phyloP scores from a whole-genome alignment of 2,329 filamentous ascomycete genomes.

The Alternaria triticimaculans region DNA sequence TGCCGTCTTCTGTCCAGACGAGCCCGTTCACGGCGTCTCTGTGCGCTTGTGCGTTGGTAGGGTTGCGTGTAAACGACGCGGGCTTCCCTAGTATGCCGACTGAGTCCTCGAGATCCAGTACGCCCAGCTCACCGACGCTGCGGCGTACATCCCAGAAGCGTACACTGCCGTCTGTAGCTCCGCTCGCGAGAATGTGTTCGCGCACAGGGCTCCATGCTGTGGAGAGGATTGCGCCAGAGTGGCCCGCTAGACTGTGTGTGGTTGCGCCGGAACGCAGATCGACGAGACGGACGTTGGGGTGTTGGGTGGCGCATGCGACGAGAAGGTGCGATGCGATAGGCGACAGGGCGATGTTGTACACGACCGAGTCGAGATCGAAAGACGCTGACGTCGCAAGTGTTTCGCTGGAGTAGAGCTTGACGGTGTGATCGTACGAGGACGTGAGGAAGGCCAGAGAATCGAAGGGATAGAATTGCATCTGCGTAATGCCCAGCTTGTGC shows the following conservation, averaged over 20 bases:
- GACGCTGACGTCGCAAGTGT: slow-evolving; percentile 66
- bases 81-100: slow-evolving; percentile 66
- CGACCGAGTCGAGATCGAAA: slow-evolving; percentile 71
- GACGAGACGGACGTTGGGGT: slow-evolving; percentile 82
- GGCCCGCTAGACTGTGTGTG: slow-evolving; percentile 58
- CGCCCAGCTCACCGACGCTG: slow-evolving; percentile 75
- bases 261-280: slow-evolving; percentile 83
- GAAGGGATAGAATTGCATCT: slow-evolving; percentile 79
- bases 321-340: slow-evolving; percentile 74
- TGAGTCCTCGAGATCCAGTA: slow-evolving; percentile 84
- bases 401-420: slow-evolving; percentile 77
- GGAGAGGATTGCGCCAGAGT: slow-evolving; percentile 63
- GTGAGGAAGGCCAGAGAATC: slow-evolving; percentile 78
- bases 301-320: slow-evolving; percentile 86
- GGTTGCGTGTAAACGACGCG: slow-evolving; percentile 48
- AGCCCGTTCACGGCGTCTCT: slow-evolving; percentile 83
- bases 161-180: slow-evolving; percentile 82
- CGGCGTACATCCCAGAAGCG: slow-evolving; percentile 88
- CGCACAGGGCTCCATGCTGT: slow-evolving; percentile 81
- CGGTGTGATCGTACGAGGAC: slow-evolving; percentile 76
- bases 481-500: slow-evolving; percentile 76
- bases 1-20: slow-evolving; percentile 81
- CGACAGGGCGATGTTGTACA: slow-evolving; percentile 81
- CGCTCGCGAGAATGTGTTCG: slow-evolving; percentile 81
- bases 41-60: slow-evolving; percentile 66